These are phyloP conservation scores for Emericellopsis terricola DNA, from an alignment of 495 filamentous ascomycete species.

Conservation along the genomic window DNA sequence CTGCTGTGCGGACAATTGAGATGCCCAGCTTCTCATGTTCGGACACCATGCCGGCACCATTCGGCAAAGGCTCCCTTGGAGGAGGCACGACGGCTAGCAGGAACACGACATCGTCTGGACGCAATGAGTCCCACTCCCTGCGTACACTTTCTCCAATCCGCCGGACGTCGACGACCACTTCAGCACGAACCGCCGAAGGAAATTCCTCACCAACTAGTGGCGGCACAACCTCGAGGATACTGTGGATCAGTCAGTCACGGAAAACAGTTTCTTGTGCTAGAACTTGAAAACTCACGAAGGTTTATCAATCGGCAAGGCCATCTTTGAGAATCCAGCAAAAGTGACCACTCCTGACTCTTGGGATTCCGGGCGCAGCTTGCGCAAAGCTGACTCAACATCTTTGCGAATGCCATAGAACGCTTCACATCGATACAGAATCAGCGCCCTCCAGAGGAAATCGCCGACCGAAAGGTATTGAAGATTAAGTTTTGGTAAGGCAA, in stretches of 20 bases:
- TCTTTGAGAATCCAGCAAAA: conserved; percentile 77
- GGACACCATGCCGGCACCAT: conserved; percentile 32
- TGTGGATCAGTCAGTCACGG: too few relatives aligned
- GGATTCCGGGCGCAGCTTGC: conserved; percentile 56
- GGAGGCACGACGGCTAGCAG: conserved; percentile 53
- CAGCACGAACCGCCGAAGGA: conserved; percentile 72
- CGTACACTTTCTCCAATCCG: conserved; percentile 55
- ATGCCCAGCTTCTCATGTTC: conserved; percentile 41
- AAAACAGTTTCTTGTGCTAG: too few relatives aligned
- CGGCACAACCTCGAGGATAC: conserved; percentile 71
- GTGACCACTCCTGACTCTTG: conserved; percentile 41
- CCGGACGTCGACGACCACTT: conserved; percentile 76
- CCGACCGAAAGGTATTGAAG: conserved; percentile 89
- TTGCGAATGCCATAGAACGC: conserved; percentile 88
- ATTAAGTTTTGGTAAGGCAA: conserved; percentile 89
- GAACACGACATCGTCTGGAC: conserved; percentile 80
- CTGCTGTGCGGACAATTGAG: conserved; percentile 58
- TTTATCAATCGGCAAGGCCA: conserved; percentile 75
- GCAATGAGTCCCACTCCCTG: conserved; percentile 80
- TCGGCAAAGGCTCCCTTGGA: conserved; percentile 24
- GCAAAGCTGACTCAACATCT: conserved; percentile 67
- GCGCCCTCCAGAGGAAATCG: conserved; percentile 88
- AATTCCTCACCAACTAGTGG: conserved; percentile 69
- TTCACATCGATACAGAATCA: conserved; percentile 77
- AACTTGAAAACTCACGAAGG: conserved; percentile 41